These are phyloP conservation scores for Cystofilobasidium bisporidii DNA, from an alignment of 768 basidiomycete genomes.

Conservation along the genomic window DNA sequence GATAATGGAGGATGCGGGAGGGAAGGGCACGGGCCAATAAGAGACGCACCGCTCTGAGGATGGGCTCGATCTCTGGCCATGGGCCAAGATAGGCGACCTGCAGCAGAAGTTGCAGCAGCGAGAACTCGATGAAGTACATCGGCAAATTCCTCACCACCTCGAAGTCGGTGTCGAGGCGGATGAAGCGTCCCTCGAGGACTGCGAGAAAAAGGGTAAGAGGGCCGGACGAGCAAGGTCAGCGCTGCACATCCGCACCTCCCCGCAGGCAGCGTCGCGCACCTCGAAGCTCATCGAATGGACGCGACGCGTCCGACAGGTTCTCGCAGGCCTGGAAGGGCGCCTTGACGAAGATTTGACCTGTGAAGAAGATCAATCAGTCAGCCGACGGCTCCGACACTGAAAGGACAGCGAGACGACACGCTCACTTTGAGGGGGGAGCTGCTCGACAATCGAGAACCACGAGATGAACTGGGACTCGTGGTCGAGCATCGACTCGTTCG, in stretches of 20 bases:
- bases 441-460: neutral
- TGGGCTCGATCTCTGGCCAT: neutral
- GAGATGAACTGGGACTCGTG: neutral
- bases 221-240: neutral
- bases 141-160: neutral
- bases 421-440: neutral
- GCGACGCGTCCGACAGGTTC: neutral
- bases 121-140: neutral
- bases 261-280: neutral
- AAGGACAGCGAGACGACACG: neutral
- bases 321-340: neutral
- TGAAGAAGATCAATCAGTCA: neutral
- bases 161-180: neutral
- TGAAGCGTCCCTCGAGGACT: neutral
- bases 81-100: neutral
- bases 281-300: neutral
- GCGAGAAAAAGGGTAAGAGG: neutral
- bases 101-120: neutral
- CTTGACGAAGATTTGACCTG: conserved; percentile 8
- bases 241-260: neutral
- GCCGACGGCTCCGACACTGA: neutral
- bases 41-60: neutral
- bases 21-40: neutral
- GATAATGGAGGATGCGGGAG: no score
- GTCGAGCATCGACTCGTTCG: neutral